Evolutionary conservation across 805 yeast species (phyloP).

Genomic region (Hanseniaspora pseudoguilliermondii): DNA sequence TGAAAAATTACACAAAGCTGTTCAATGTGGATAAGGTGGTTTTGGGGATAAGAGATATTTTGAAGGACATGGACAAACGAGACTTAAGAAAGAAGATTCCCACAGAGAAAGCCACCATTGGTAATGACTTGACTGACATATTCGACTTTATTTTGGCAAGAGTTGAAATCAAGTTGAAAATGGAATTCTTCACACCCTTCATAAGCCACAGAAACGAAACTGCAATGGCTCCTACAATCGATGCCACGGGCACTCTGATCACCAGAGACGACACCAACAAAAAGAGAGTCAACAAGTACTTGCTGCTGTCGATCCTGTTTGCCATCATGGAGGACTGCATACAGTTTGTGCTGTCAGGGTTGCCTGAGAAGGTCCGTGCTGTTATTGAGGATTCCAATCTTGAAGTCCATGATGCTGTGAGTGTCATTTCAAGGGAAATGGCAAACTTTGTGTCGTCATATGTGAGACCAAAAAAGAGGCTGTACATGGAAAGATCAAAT

Average conservation of each 20-base stretch:
- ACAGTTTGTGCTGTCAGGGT: not conserved
- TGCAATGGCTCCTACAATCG: not conserved
- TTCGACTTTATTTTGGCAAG: not conserved
- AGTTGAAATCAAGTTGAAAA: not conserved
- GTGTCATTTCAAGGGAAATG: not conserved
- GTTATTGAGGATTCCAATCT: not conserved
- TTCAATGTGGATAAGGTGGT: slow-evolving; percentile 9
- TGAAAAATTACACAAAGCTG: not conserved
- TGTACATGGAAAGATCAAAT: not conserved
- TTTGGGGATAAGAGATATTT: not conserved
- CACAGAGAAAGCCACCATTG: not conserved
- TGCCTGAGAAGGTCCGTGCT: not conserved
- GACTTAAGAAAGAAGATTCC: not conserved
- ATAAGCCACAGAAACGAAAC: not conserved
- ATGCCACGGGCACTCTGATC: not conserved
- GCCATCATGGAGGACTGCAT: not conserved
- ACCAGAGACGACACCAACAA: not conserved
- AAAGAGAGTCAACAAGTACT: slow-evolving; percentile 1
- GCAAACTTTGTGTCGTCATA: not conserved
- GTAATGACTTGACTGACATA: not conserved
- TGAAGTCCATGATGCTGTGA: not conserved
- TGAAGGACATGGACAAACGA: not conserved
- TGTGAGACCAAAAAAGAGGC: not conserved
- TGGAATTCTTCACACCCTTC: not conserved
- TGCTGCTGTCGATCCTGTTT: not conserved